phyloP scores from a whole-genome alignment of 2,329 filamentous ascomycete species.

The Paecilomyces fulvus region DNA sequence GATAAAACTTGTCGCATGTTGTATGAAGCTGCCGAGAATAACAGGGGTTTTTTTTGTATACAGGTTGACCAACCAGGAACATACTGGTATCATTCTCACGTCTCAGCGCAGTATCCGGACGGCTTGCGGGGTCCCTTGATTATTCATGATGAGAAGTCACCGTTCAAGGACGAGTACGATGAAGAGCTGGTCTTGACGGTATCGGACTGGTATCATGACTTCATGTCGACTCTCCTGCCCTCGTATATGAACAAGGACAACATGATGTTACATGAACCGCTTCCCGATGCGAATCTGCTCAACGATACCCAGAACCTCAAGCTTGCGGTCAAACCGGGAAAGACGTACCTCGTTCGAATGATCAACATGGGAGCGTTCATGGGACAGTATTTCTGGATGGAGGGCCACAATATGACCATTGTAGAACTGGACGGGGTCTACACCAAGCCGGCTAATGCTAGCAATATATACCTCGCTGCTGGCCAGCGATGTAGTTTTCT shows the following conservation, averaged over 20 bases:
- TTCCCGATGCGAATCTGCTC: conserved; percentile 59
- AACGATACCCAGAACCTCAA: conserved; percentile 56
- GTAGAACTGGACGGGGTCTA: not conserved
- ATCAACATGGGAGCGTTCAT: conserved; percentile 64
- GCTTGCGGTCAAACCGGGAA: conserved; percentile 49
- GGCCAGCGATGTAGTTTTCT: not conserved
- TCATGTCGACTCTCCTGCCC: conserved; percentile 40
- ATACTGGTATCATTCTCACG: conserved; percentile 67
- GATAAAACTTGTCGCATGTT: not conserved
- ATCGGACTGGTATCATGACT: conserved; percentile 61
- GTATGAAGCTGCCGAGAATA: not conserved
- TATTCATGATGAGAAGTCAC: conserved; percentile 50
- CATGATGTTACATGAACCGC: conserved; percentile 50
- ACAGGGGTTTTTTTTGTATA: not conserved
- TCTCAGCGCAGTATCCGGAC: conserved; percentile 56
- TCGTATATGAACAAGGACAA: conserved; percentile 43
- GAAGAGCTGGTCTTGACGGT: conserved; percentile 54
- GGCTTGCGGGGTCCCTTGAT: conserved; percentile 54
- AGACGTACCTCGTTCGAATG: conserved; percentile 62
- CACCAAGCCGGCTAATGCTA: not conserved
- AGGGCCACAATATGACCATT: not conserved
- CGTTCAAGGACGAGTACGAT: conserved; percentile 48
- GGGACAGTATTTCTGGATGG: conserved; percentile 18
- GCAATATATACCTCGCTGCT: not conserved
- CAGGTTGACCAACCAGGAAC: conserved; percentile 54